Evolutionary conservation across 495 filamentous ascomycete species (phyloP).

Genomic region (Xylaria cubensis): DNA sequence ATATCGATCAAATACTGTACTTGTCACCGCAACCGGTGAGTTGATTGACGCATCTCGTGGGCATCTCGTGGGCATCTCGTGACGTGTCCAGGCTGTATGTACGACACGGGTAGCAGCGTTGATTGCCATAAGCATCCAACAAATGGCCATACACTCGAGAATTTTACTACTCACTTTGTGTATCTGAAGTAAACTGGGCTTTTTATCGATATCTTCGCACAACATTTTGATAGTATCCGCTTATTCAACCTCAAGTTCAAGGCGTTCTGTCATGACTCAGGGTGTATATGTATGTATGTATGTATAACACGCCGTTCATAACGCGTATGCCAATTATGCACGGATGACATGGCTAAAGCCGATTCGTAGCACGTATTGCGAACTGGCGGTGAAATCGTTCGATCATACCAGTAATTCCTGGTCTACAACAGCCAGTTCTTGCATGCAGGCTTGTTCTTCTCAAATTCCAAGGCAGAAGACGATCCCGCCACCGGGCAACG

Average conservation of each 20-base stretch:
- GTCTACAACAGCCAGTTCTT: constrained; percentile 2
- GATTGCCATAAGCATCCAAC: not conserved
- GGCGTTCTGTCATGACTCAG: not conserved
- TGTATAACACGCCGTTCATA: not conserved
- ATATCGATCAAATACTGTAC: not conserved
- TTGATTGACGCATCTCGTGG: not conserved
- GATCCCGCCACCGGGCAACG: not conserved
- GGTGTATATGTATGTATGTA: not conserved
- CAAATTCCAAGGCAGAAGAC: not conserved
- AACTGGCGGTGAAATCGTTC: constrained; percentile 17
- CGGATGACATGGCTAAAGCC: constrained; percentile 15
- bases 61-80: constrained; percentile 14
- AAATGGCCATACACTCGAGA: not conserved
- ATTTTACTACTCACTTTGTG: not conserved
- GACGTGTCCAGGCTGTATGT: constrained; percentile 11
- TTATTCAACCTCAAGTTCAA: not conserved
- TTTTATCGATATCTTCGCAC: not conserved
- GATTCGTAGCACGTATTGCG: constrained; percentile 11
- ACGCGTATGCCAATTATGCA: constrained; percentile 12
- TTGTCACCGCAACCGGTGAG: not conserved
- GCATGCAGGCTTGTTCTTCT: not conserved
- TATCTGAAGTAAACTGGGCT: not conserved
- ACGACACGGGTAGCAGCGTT: constrained; percentile 3
- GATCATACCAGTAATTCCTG: constrained; percentile 10
- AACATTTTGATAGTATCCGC: not conserved